Base-by-base conservation (phyloP, 2,329 filamentous ascomycete genomes). In the Trichoderma endophyticum region DNA sequence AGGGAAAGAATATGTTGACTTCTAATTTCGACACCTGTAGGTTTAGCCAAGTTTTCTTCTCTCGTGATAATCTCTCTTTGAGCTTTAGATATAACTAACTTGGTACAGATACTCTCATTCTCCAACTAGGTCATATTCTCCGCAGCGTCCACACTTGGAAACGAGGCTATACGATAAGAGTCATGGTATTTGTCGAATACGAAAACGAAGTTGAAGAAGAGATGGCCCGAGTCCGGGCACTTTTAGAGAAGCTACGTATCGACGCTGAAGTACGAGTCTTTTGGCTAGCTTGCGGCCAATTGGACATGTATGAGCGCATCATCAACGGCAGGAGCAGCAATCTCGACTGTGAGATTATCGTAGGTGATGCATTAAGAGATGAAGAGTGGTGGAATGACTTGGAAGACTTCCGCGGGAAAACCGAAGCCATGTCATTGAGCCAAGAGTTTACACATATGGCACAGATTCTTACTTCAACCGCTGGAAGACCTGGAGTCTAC, bases 11-110 rank as follows among this genome's bases (percentile, higher is more conserved):
- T 74, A 86, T 96, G 6, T 81, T 95, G 70, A 97, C 94, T 0
- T 96, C 93, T 0, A 97, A 97, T 75, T 97, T 97, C 79, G 94
- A 97, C 79, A 97, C 94, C 0, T 97, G 94, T 86, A 89, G 81
- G 88, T 81, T 14, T 4, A 9, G 5, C 15, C 6, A n/a, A 18
- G 32, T 43, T 15, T 11, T 3, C 21, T 56, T 11, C 15, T 11
- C 9, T 5, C 32, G 6, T 30, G n/a, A 6, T n/a, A 14, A 28
- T n/a, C 28, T 24, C 39, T 30, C 28, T 24, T 28, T 28, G 8
- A 34, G 9, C 36, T 7, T 54, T 43, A 11, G 3, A 30, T 6
- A 12, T 36, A n/a, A 11, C 15, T 57, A 32, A 67, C 59, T 7
- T 34, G 26, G 34, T 2, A 57, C 43, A 73, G 88, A 91, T 77